A percentile compares a stretch with the other conserved stretches of the same genome.
Conservation (phyloP, 1,284 basidiomycete species). For the Macrocybe sp. region DNA sequence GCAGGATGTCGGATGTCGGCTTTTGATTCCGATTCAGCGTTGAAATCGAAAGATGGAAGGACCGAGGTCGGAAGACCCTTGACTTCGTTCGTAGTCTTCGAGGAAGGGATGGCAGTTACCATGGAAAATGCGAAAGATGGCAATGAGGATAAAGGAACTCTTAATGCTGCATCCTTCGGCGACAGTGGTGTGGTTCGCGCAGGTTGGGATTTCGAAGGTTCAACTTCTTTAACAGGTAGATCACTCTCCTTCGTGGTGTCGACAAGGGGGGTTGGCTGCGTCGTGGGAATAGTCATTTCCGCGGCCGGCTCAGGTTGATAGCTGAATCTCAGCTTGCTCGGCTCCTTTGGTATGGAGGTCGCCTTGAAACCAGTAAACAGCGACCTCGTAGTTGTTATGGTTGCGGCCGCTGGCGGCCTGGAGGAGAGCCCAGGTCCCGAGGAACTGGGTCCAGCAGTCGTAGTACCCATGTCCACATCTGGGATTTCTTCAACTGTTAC, state of each 20-base stretch:
- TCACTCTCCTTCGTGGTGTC: neutral
- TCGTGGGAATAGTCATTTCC: constrained; percentile 16
- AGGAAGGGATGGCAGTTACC: constrained; percentile 1
- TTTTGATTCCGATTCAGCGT: constrained; percentile 1
- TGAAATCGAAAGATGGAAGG: constrained; percentile 33
- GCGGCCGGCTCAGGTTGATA: constrained; percentile 39
- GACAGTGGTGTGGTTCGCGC: neutral
- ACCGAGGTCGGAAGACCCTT: constrained; percentile 34
- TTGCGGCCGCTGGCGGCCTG: constrained; percentile 10
- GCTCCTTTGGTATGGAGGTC: constrained; percentile 54
- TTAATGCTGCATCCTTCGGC: constrained; percentile 29
- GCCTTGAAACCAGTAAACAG: constrained; percentile 25
- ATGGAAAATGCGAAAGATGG: constrained; percentile 17
- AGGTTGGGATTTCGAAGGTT: neutral
- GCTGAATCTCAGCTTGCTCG: constrained; percentile 67
- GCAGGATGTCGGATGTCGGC: constrained; percentile 10
- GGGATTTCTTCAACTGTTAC: constrained; percentile 26
- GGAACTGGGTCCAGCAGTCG: constrained; percentile 15
- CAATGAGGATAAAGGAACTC: constrained; percentile 14
- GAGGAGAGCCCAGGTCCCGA: constrained; percentile 2
- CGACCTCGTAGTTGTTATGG: constrained; percentile 7
- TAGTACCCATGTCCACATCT: constrained; percentile 18
- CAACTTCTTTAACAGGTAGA: neutral
- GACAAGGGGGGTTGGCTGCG: constrained; percentile 11
- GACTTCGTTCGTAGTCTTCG: constrained; percentile 16